Evolutionary conservation across 2,329 filamentous ascomycete species (phyloP).

Genomic region (Fragosphaeria purpurea): DNA sequence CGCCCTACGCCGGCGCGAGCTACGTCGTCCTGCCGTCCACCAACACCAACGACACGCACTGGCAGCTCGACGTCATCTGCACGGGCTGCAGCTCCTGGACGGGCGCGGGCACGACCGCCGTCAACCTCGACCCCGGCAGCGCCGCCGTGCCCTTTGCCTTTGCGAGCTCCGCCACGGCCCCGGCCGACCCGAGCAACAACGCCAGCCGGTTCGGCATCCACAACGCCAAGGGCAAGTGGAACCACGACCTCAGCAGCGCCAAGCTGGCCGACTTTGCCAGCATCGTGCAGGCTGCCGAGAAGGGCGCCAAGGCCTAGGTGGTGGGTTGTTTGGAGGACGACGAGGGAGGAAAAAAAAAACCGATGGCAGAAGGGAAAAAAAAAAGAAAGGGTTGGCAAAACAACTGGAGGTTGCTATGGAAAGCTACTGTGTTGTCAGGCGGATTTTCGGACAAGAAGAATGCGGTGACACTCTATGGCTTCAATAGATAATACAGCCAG

Average conservation of each 20-base stretch:
- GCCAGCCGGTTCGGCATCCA: constrained; percentile 20
- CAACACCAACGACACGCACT: constrained; percentile 28
- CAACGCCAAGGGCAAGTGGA: constrained; percentile 17
- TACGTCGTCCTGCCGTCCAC: constrained; percentile 26
- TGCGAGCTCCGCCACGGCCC: constrained; percentile 14
- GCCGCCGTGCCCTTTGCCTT: constrained; percentile 17
- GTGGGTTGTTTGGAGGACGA: too few species aligned
- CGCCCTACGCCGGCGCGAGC: constrained; percentile 22
- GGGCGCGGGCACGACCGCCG: constrained; percentile 12
- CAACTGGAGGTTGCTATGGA: too few species aligned
- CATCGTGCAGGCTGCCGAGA: constrained; percentile 12
- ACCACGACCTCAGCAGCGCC: constrained; percentile 16
- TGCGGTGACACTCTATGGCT: too few species aligned
- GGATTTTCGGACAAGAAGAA: too few species aligned
- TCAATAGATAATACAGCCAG: too few species aligned
- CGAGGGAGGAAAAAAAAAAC: background rate
- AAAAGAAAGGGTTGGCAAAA: too few species aligned
- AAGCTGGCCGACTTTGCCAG: constrained; percentile 20
- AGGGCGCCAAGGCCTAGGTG: background rate
- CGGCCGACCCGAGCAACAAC: constrained; percentile 17
- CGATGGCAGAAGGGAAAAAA: too few species aligned
- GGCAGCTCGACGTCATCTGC: constrained; percentile 28
- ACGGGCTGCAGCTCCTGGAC: constrained; percentile 28
- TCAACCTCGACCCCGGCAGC: constrained; percentile 17
- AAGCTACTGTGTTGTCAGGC: too few species aligned